Evolutionary conservation across 805 yeast species (phyloP).

Genomic region (Teunomyces panamensis): DNA sequence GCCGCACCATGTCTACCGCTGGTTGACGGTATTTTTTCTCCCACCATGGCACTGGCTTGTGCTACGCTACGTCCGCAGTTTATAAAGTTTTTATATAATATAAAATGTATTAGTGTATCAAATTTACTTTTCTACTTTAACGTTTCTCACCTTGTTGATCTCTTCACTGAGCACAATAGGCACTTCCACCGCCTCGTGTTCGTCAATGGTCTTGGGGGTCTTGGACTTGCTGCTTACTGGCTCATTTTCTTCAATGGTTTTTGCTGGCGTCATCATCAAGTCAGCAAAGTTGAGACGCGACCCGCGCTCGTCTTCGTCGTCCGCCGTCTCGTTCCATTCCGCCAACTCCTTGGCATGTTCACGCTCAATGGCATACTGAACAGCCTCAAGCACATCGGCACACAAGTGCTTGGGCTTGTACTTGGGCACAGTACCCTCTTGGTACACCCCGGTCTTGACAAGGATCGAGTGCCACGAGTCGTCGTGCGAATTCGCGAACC

Average conservation of each 20-base stretch:
- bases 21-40: conserved; percentile 14
- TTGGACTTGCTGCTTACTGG: too few relatives aligned
- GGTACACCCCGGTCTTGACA: conserved; percentile 85
- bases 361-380: conserved; percentile 76
- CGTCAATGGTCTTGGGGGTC: conserved; percentile 15
- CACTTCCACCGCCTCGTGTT: conserved; percentile 48
- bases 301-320: conserved; percentile 26
- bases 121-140: conserved; percentile 13
- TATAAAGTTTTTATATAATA: not conserved
- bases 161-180: conserved; percentile 47
- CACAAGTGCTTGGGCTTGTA: conserved; percentile 74
- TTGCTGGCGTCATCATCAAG: conserved; percentile 40
- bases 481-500: conserved; percentile 86
- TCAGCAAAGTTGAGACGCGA: conserved; percentile 42
- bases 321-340: conserved; percentile 61
- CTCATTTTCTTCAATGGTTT: not conserved
- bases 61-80: not conserved
- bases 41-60: conserved; percentile 37
- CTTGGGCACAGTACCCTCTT: conserved; percentile 74
- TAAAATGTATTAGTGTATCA: not conserved
- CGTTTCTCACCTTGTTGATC: conserved; percentile 37
- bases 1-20: conserved; percentile 10
- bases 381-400: conserved; percentile 77
- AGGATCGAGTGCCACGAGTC: conserved; percentile 80
- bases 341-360: conserved; percentile 69